Evolutionary conservation across 2,329 filamentous ascomycete genomes (phyloP), one percentile per base, ranked within the genome.

Genomic region (Metarhizium humberi): DNA sequence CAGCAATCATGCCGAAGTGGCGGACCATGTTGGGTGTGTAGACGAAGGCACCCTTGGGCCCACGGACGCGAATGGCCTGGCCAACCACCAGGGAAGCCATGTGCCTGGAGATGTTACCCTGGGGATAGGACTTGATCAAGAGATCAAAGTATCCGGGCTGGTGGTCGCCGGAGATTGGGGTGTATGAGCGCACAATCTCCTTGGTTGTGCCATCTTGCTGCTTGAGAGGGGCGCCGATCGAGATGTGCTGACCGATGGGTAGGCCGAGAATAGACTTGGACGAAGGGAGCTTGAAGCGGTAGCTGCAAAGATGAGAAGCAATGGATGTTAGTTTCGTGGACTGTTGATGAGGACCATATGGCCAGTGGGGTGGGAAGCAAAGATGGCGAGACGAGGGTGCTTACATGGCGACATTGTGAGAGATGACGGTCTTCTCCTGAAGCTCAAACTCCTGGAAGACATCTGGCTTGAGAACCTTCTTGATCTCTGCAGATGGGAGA

Each of bases 201-300:
- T 94, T 92, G 62, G 78, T 78, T 64, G 80, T 79, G 68, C 90
- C 90, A 65, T 89, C 84, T 55, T 77, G 73, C 66, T 86, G 82
- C 47, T 73, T 65, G 58, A 91, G 82, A 55, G 81, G 83, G 55
- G 91, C 92, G 63, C 88, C 90, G 69, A 99, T 90, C 59, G 92
- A 96, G 75, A 99, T 96, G 79, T 99, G 94, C 78, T 99, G 94
- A 69, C 94, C 94, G 76, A 97, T 97, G 62, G 94, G 92, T 47
- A 97, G 88, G 67, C 94, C 94, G 66, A 97, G 89, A 71, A 96
- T 90, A 63, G 88, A 83, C 64, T 78, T 86, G 45, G 85, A 76
- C 52, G 79, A 79, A 56, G 92, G 92, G 45, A 99, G 88, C 61
- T 81, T 80, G 77, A 97, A 96, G 67, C 94, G 91, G 80, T 97